Evolutionary conservation across 805 yeast species (phyloP), one percentile per base, ranked within the genome.

Genomic region (Candida lessepsii): DNA sequence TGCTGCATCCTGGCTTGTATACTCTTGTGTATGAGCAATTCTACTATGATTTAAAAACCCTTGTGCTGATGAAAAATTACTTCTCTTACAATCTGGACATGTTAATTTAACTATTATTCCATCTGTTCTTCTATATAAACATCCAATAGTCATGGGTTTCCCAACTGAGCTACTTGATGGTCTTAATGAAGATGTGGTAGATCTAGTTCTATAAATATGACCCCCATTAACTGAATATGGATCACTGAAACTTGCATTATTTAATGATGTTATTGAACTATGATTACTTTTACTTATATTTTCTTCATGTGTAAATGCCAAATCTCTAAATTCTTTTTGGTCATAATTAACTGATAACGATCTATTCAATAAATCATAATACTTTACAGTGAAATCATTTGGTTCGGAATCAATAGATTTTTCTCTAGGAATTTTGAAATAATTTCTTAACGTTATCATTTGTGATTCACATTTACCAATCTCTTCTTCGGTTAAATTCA

Each of bases 11-110:
- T 84, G 91, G 7, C 83, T 77, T 5, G 81, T 73, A 47, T 75
- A 84, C 42, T 81, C 86, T 40, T 74, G 76, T n/a, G 76, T 65
- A 56, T 86, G 95, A 7, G 89, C 84, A 18, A 83, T 72, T 43
- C 93, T 68, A 39, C 83, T 76, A 57, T 86, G 95, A 56, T 84
- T 86, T 26, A 84, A 70, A 49, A 86, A 83, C 11, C 93, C 93
- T 54, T 86, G 93, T 0, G 89, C 86, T 10, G 85, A 77, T 7
- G 86, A 80, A 53, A 86, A 86, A 46, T 83, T 85, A 29, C 79
- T 71, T 38, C 90, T 59, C 9, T 68, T 73, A 59, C 95, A 86
- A 37, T 71, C 75, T 1, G 80, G 76, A 56, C 95, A 86, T 7
- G 78, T 79, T 26, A 86, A 67, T 35, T 80, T 70, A 2, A 86